phyloP scores from a whole-genome alignment of 1,284 basidiomycete genomes.

The Coniferiporia weirii region DNA sequence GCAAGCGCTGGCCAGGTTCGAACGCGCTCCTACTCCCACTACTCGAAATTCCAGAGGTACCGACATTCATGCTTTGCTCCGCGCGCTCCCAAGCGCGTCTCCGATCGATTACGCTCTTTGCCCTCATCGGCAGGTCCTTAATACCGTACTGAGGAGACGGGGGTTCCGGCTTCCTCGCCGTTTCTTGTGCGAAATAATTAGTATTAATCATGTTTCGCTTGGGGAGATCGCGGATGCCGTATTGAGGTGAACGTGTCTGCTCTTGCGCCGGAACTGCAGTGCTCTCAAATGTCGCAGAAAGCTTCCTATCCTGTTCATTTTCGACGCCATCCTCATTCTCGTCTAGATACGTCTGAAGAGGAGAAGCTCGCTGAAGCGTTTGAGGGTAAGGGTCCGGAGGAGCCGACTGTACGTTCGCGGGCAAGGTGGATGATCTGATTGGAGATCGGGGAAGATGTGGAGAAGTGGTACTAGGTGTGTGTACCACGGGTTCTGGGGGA shows the following conservation, averaged over 20 bases:
- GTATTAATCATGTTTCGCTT: constrained; percentile 16
- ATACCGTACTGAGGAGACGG: constrained; percentile 18
- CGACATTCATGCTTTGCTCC: constrained; percentile 10
- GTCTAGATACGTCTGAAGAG: no score
- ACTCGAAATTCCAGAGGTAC: background rate
- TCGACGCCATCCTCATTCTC: background rate
- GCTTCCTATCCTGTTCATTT: background rate
- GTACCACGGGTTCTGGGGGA: background rate
- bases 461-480: background rate
- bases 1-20: background rate
- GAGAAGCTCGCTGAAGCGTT: background rate
- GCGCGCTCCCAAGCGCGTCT: constrained; percentile 12
- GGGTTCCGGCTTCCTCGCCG: constrained; percentile 19
- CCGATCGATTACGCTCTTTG: constrained; percentile 15
- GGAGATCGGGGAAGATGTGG: background rate
- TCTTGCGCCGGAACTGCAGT: background rate
- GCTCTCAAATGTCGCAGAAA: background rate
- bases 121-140: constrained; percentile 8
- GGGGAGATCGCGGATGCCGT: constrained; percentile 28
- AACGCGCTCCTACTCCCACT: background rate
- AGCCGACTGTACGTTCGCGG: background rate
- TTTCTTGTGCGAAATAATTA: constrained; percentile 10
- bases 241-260: constrained; percentile 19
- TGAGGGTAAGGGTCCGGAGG: background rate
- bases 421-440: background rate